Conservation (phyloP, 257 asterid genomes). For the Penstemon newberryi region DNA sequence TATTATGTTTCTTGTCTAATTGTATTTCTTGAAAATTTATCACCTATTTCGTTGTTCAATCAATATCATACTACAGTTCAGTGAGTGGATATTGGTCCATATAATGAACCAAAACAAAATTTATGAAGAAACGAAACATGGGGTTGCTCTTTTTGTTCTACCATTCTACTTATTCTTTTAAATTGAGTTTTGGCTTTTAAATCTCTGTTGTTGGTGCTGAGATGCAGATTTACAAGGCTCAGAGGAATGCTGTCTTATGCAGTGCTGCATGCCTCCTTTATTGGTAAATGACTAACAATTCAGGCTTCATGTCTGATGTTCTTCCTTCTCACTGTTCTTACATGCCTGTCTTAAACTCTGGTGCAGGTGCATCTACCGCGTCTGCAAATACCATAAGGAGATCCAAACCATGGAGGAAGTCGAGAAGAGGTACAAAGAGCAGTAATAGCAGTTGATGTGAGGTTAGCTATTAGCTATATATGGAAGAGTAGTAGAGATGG, state of each 20-base stretch:
- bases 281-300: conserved; percentile 45
- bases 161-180: conserved; percentile 18
- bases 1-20: no score
- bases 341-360: conserved; percentile 1
- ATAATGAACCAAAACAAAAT: no score
- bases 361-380: conserved; percentile 76
- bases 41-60: no score
- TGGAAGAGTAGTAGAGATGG: no score
- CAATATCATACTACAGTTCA: no score
- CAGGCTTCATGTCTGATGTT: not conserved
- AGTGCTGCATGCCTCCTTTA: conserved; percentile 68
- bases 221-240: conserved; percentile 81
- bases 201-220: conserved; percentile 22
- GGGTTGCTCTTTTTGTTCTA: not conserved
- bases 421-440: conserved; percentile 87
- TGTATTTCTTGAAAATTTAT: no score
- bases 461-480: no score
- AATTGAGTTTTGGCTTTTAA: conserved; percentile 16
- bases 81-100: no score
- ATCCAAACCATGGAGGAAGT: conserved; percentile 67
- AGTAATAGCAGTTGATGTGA: conserved; percentile 33
- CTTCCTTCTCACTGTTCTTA: conserved; percentile 3
- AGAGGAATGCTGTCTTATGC: conserved; percentile 75
- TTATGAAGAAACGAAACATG: no score
- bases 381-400: conserved; percentile 68